Evolutionary conservation across 495 filamentous ascomycete species (phyloP), one percentile per base, ranked within the genome.

Genomic region (Pyrenula aspistea): DNA sequence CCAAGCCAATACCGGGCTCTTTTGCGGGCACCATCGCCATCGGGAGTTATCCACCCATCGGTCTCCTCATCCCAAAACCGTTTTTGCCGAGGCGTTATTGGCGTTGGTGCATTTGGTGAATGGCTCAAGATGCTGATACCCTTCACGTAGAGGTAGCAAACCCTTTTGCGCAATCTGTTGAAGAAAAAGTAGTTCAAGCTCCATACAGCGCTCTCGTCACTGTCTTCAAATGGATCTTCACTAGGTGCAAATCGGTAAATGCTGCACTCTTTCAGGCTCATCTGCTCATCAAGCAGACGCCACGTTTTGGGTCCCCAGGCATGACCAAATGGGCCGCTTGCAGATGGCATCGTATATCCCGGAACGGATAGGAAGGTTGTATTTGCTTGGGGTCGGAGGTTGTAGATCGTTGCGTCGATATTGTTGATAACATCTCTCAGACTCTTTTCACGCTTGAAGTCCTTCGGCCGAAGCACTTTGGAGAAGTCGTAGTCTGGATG

Each of bases 401-500:
- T 94, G 65, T 85, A 85, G 23, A 97, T 72, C 0, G 87, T 95
- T 11, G 81, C 85, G 63, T 97, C 89, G 55, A 99, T 80, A 21
- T 79, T 87, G 56, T 82, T 84, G 82, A 94, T 95, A 49, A 95
- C 86, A 11, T 74, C 73, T 59, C 83, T 79, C 25, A 96, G 67
- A 56, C 82, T 83, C 22, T 82, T 73, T 74, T 95, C 89, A 48
- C 85, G 82, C 51, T 82, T 81, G 69, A 98, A 98, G 65, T 97
- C 93, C 10, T 82, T 78, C 1, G 91, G 91, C 24, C 90, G 83
- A 57, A 96, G 75, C 53, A 91, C 83, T 58, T 95, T 85, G 1
- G 89, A 93, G 71, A 97, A 97, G 69, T 97, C 92, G 68, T 99
- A 99, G 67, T 99, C 94, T 1, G 91, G 86, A 69, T 99, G 91